These are phyloP conservation scores for Microstegium vimineum DNA, from an alignment of 176 grass and related monocot species.

Conservation along the genomic window DNA sequence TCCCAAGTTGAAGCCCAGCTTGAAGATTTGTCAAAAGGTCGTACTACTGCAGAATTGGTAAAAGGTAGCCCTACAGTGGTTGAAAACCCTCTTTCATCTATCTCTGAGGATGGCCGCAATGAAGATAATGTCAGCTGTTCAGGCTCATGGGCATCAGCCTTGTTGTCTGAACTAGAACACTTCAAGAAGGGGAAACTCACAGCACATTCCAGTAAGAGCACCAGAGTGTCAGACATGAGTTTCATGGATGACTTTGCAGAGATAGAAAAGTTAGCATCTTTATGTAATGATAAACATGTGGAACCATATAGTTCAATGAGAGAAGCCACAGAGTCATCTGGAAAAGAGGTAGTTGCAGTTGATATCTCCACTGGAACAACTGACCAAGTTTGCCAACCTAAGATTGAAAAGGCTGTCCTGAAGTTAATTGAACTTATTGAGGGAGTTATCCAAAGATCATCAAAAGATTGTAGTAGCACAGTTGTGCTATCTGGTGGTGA, in stretches of 20 bases:
- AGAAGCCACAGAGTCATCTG: slow-evolving; percentile 28
- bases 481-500: slow-evolving; percentile 22
- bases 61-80: slow-evolving; percentile 36
- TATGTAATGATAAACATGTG: slow-evolving; percentile 37
- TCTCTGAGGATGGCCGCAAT: slow-evolving; percentile 35
- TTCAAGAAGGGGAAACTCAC: slow-evolving; percentile 66
- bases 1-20: slow-evolving; percentile 70
- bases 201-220: slow-evolving; percentile 70
- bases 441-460: slow-evolving; percentile 68
- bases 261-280: slow-evolving; percentile 80
- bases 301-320: slow-evolving; percentile 26
- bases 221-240: slow-evolving; percentile 76
- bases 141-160: slow-evolving; percentile 78
- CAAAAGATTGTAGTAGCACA: slow-evolving; percentile 40
- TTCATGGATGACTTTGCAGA: slow-evolving; percentile 98
- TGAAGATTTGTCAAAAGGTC: slow-evolving; percentile 50
- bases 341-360: slow-evolving; percentile 47
- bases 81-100: slow-evolving; percentile 53
- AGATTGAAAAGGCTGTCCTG: slow-evolving; percentile 45
- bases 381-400: slow-evolving; percentile 17
- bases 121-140: slow-evolving; percentile 81
- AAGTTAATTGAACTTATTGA: slow-evolving; percentile 81
- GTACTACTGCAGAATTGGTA: slow-evolving; percentile 22
- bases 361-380: slow-evolving; percentile 28
- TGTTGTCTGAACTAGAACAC: slow-evolving; percentile 89